A percentile compares a stretch with the other conserved stretches of the same genome.
Conservation (phyloP, 73 alveolate genomes). For the Uronychia binucleata region DNA sequence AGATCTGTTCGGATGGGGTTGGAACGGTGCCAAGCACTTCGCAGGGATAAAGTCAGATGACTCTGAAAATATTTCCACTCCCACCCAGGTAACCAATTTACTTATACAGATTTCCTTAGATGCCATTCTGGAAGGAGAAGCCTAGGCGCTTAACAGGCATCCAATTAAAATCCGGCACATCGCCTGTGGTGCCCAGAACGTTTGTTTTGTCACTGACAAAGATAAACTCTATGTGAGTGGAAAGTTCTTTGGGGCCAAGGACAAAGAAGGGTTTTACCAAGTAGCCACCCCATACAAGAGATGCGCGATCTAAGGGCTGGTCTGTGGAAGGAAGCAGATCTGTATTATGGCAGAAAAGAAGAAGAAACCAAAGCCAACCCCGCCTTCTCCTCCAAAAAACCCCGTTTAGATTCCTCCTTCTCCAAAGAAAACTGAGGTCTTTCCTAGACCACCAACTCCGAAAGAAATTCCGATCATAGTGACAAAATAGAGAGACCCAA, state of each 20-base stretch:
- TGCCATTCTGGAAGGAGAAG: background rate
- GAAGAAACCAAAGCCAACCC: background rate
- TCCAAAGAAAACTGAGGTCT: background rate
- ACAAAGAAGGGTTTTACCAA: background rate
- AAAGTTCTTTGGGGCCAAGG: background rate
- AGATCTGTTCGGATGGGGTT: background rate
- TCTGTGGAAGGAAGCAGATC: background rate
- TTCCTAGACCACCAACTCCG: no score
- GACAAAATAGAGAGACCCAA: background rate
- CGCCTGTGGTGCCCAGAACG: background rate
- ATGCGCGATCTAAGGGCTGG: background rate
- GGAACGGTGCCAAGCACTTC: conserved; percentile 1
- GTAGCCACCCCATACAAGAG: background rate
- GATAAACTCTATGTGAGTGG: background rate
- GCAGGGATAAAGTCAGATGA: background rate
- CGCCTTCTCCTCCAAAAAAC: background rate
- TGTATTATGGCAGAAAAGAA: background rate
- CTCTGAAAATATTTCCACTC: background rate
- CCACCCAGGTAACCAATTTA: background rate
- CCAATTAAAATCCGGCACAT: background rate
- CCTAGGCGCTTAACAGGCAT: background rate
- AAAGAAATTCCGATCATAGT: background rate
- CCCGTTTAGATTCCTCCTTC: background rate
- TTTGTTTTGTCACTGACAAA: background rate
- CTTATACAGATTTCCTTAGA: background rate